These are phyloP conservation scores for Taiozyma sp. DNA, from an alignment of 1,139 yeast genomes.

Conservation along the genomic window DNA sequence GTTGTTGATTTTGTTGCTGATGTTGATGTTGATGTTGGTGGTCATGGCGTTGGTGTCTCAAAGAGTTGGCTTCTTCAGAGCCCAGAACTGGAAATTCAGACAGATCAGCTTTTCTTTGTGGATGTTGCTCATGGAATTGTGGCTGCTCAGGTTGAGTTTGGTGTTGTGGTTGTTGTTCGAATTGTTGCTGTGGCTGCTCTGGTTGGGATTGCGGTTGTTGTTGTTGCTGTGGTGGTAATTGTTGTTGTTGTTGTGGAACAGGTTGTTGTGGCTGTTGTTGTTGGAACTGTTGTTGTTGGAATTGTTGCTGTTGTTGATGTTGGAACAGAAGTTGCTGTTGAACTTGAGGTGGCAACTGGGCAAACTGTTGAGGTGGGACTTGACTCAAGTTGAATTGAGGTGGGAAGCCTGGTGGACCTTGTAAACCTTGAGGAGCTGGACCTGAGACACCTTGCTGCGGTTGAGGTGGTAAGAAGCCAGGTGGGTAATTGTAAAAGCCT, in stretches of 20 bases:
- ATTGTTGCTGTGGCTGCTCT: slow-evolving; percentile 12
- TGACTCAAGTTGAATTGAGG: slow-evolving; percentile 29
- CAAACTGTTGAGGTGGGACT: slow-evolving; percentile 25
- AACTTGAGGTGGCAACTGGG: slow-evolving; percentile 28
- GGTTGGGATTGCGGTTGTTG: slow-evolving; percentile 21
- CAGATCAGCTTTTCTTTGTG: slow-evolving; percentile 8
- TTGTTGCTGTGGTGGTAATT: slow-evolving; percentile 16
- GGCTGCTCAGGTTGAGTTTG: slow-evolving; percentile 7
- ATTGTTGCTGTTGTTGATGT: slow-evolving; percentile 18
- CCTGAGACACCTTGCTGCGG: slow-evolving; percentile 6
- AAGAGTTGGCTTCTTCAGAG: slow-evolving; percentile 31
- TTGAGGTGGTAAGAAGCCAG: slow-evolving; percentile 21
- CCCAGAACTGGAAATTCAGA: slow-evolving; percentile 19
- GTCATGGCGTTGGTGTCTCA: slow-evolving; percentile 5
- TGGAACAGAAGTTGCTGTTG: slow-evolving; percentile 23
- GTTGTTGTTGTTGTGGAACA: slow-evolving; percentile 14
- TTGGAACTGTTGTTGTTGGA: slow-evolving; percentile 5
- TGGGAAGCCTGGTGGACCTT: slow-evolving; percentile 26
- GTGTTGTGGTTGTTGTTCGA: slow-evolving; percentile 13
- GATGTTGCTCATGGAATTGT: slow-evolving; percentile 3
- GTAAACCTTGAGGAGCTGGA: slow-evolving; percentile 38
- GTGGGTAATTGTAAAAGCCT: slow-evolving; percentile 22
- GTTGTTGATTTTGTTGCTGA: slow-evolving; percentile 21
- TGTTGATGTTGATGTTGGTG: slow-evolving; percentile 12
- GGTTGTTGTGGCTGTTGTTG: slow-evolving; percentile 18